Evolutionary conservation across 73 alveolate species (phyloP).

Genomic region (Symbiodinium pilosum): DNA sequence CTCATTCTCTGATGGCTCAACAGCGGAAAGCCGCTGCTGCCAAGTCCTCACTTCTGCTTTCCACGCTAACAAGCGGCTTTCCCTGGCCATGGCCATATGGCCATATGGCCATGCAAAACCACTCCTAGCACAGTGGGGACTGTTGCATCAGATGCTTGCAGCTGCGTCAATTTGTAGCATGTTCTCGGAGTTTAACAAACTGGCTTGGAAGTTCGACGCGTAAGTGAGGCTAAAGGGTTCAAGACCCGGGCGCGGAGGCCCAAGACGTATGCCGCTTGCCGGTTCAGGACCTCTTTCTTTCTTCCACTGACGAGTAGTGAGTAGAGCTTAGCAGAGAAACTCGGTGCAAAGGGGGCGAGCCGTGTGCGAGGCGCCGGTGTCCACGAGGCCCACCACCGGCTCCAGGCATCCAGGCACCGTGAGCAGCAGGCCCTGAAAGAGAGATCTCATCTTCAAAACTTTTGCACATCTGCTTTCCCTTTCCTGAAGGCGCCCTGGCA

Average conservation of each 20-base stretch:
- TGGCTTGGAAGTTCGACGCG: too few species aligned
- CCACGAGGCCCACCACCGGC: slow-evolving; percentile 74
- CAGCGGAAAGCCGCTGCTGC: neutral
- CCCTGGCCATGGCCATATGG: too few species aligned
- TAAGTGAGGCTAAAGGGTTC: too few species aligned
- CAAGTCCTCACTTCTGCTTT: neutral
- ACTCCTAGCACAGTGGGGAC: too few species aligned
- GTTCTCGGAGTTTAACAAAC: too few species aligned
- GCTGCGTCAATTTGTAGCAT: too few species aligned
- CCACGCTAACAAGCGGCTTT: too few species aligned
- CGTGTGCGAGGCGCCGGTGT: slow-evolving; percentile 88
- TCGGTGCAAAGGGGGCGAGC: neutral
- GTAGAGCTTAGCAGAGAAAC: neutral
- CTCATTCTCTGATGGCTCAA: neutral
- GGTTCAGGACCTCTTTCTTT: slow-evolving; percentile 23
- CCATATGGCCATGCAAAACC: too few species aligned
- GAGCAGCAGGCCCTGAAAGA: slow-evolving; percentile 56
- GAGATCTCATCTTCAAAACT: too few species aligned
- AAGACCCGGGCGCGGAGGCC: slow-evolving; percentile 31
- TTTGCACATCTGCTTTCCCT: too few species aligned
- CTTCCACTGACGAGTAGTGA: neutral
- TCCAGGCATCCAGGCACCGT: slow-evolving; percentile 80
- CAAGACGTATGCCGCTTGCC: slow-evolving; percentile 72
- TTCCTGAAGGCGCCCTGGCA: slow-evolving; percentile 81
- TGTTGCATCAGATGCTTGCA: too few species aligned